Evolutionary conservation across 768 basidiomycete species (phyloP), one percentile per base, ranked within the genome.

Genomic region (Panellus pusillus): DNA sequence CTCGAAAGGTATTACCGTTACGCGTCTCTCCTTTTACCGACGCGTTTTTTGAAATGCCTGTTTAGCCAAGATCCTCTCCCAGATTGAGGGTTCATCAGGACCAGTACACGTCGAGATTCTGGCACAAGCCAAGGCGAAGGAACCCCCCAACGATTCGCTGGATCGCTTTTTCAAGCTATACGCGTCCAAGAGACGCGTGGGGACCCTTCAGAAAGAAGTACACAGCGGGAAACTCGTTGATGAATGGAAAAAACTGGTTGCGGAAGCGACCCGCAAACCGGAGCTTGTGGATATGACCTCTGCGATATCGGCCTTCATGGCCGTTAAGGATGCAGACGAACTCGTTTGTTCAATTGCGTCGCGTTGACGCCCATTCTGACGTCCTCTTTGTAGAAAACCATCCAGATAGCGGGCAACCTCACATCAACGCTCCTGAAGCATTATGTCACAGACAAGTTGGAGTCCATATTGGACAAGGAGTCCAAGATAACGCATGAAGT

Each of bases 301-400:
- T 2, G 83, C 88, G 0, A 73, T 97, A 14, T 90, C 93, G 0
- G 72, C 85, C 1, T 75, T 91, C 45, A 83, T 98, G 78, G 86
- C 89, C 1, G 81, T 87, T 20, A 98, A 98, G 69, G 95, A 98
- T 63, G 83, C 86, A 20, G 93, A 97, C 38, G 97, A 98, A 65
- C 67, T 96, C 48, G 96, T 93, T 59, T 57, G 89, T 73, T 24
- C 4, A 36, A 27, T 55, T 38, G 37, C 52, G 43, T 12, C 27
- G 40, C 51, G 31, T 58, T 65, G 32, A 60, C 55, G 53, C 44
- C 9, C n/a, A 5, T 20, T 1, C 38, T 52, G 2, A 50, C 28
- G 40, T 42, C 15, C 41, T 40, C 41, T 41, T 46, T 31, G 24
- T 65, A 97, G 93, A 93, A 89, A 90, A 77, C 74, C 57, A 81